Evolutionary conservation across 2,329 filamentous ascomycete species (phyloP).

Genomic region (Nemania sp.): DNA sequence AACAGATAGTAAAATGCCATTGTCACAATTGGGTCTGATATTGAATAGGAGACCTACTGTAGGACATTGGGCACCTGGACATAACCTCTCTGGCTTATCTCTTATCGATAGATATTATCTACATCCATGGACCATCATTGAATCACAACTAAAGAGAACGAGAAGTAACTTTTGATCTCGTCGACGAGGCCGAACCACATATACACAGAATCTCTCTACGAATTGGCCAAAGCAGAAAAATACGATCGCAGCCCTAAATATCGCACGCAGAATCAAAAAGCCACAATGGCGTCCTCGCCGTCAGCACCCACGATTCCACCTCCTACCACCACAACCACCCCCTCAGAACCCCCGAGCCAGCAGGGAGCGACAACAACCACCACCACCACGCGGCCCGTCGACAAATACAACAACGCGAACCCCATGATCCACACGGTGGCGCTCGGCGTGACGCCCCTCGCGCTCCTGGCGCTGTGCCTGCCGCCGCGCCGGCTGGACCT

Average conservation of each 20-base stretch:
- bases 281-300: conserved; percentile 19
- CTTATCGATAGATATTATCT: conserved; percentile 14
- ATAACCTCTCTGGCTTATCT: conserved; percentile 12
- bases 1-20: too few relatives aligned
- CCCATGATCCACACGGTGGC: conserved; percentile 52
- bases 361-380: not conserved
- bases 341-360: conserved; percentile 10
- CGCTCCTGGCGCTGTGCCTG: conserved; percentile 53
- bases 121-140: not conserved
- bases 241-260: not conserved
- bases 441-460: conserved; percentile 52
- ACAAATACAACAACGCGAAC: conserved; percentile 35
- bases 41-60: too few relatives aligned
- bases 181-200: not conserved
- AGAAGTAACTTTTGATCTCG: not conserved
- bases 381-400: conserved; percentile 2
- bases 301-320: conserved; percentile 5
- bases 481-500: conserved; percentile 58
- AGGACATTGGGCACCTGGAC: not conserved
- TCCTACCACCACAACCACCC: conserved; percentile 1
- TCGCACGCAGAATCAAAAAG: not conserved
- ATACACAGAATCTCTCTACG: too few relatives aligned
- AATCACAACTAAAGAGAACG: not conserved
- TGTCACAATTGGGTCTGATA: not conserved
- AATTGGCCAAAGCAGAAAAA: not conserved